Conservation (phyloP, 768 basidiomycete genomes). For the Hygrophoropsis aurantiaca region DNA sequence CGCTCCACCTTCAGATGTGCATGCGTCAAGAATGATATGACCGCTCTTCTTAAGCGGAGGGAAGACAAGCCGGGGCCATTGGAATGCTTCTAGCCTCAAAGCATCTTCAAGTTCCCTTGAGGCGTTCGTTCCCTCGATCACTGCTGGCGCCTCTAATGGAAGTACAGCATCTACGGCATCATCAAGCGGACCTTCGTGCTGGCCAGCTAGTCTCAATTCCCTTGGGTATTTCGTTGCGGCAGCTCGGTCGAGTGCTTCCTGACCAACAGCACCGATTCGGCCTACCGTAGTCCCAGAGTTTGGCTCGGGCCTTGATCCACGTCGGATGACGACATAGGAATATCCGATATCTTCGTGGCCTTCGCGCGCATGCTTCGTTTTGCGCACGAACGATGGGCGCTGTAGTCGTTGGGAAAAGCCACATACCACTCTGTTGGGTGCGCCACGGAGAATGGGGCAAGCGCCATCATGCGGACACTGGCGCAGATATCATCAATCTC, state of each 20-base stretch:
- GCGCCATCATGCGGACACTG: conserved; percentile 89
- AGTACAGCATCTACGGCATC: too few species aligned
- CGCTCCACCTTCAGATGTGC: conserved; percentile 71
- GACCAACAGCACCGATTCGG: conserved; percentile 29
- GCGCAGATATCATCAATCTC: conserved; percentile 3
- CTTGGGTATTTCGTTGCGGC: conserved; percentile 6
- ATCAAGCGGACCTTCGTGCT: neutral
- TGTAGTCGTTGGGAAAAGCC: conserved; percentile 88
- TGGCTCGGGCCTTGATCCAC: conserved; percentile 64
- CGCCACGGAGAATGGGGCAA: conserved; percentile 75
- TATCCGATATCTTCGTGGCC: conserved; percentile 89
- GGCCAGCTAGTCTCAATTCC: conserved; percentile 14
- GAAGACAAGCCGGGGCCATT: conserved; percentile 89
- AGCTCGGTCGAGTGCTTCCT: conserved; percentile 27
- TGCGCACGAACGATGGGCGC: conserved; percentile 80
- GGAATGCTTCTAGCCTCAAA: conserved; percentile 73
- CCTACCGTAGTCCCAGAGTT: conserved; percentile 13
- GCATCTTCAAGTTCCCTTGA: conserved; percentile 44
- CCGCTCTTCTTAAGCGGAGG: conserved; percentile 92
- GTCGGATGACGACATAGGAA: conserved; percentile 85
- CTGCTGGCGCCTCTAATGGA: too few species aligned
- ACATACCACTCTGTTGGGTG: conserved; percentile 58
- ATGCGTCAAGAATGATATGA: conserved; percentile 89
- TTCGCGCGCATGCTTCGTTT: conserved; percentile 80
- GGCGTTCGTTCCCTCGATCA: too few species aligned